Conservation (phyloP, 768 basidiomycete genomes). For the Inosperma sp. region DNA sequence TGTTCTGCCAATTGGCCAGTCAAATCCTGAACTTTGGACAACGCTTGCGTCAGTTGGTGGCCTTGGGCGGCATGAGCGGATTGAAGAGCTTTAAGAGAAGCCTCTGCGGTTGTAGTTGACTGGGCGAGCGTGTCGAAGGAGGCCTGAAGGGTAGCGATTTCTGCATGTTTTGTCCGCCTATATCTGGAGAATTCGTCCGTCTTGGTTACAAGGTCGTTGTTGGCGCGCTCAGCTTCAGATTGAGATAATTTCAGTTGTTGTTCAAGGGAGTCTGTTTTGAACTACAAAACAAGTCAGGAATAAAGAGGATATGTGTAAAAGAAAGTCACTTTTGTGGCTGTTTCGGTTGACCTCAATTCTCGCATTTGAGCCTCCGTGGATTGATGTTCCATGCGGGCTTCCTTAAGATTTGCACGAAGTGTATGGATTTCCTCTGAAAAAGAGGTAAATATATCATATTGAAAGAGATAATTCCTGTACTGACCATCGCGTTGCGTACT, state of each 20-base stretch:
- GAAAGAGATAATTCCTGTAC: conserved; percentile 17
- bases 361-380: conserved; percentile 61
- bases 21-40: conserved; percentile 70
- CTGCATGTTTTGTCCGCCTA: conserved; percentile 74
- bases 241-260: conserved; percentile 79
- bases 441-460: conserved; percentile 9
- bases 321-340: conserved; percentile 60
- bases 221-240: conserved; percentile 69
- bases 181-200: conserved; percentile 82
- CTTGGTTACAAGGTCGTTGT: conserved; percentile 62
- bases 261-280: conserved; percentile 77
- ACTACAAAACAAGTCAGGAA: conserved; percentile 40
- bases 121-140: conserved; percentile 70
- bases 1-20: conserved; percentile 78
- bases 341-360: conserved; percentile 69
- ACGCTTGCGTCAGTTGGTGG: conserved; percentile 72
- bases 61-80: conserved; percentile 65
- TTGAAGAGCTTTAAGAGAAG: conserved; percentile 69
- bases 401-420: conserved; percentile 64
- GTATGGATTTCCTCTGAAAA: conserved; percentile 64
- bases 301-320: neutral
- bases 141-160: conserved; percentile 70
- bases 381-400: conserved; percentile 71
- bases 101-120: conserved; percentile 59
- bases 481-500: conserved; percentile 68